phyloP scores from a whole-genome alignment of 805 yeast species.

The Nematodospora valgi region DNA sequence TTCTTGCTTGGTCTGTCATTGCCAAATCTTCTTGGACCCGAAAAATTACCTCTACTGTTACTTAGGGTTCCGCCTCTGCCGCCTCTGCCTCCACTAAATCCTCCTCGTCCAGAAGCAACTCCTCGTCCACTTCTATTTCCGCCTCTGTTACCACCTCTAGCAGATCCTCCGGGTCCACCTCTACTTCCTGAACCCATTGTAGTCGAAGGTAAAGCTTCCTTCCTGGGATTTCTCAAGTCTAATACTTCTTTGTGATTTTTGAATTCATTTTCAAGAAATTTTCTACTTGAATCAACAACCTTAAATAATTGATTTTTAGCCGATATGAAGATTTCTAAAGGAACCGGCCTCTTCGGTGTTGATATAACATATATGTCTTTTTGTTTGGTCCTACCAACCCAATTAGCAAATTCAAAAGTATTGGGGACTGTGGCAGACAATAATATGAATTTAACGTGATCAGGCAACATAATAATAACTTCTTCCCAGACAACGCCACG shows the following conservation, averaged over 20 bases:
- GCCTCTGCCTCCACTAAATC: conserved; percentile 38
- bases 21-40: conserved; percentile 28
- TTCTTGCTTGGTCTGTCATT: conserved; percentile 71
- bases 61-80: conserved; percentile 19
- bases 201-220: conserved; percentile 33
- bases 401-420: conserved; percentile 93
- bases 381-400: conserved; percentile 97
- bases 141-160: conserved; percentile 42
- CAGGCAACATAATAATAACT: conserved; percentile 95
- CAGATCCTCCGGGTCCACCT: conserved; percentile 42
- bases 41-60: conserved; percentile 15
- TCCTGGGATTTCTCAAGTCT: conserved; percentile 24
- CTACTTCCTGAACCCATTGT: conserved; percentile 39
- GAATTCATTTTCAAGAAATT: conserved; percentile 64
- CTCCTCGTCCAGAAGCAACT: conserved; percentile 28
- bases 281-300: conserved; percentile 65
- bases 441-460: conserved; percentile 87
- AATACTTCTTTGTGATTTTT: conserved; percentile 54
- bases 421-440: conserved; percentile 98
- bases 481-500: conserved; percentile 99
- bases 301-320: conserved; percentile 72
- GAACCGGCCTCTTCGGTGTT: conserved; percentile 95
- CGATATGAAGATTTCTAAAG: conserved; percentile 83
- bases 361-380: conserved; percentile 95
- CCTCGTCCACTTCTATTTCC: conserved; percentile 27